phyloP scores from a whole-genome alignment of 2,329 filamentous ascomycete genomes.

The Emmonsiellopsis sp. region DNA sequence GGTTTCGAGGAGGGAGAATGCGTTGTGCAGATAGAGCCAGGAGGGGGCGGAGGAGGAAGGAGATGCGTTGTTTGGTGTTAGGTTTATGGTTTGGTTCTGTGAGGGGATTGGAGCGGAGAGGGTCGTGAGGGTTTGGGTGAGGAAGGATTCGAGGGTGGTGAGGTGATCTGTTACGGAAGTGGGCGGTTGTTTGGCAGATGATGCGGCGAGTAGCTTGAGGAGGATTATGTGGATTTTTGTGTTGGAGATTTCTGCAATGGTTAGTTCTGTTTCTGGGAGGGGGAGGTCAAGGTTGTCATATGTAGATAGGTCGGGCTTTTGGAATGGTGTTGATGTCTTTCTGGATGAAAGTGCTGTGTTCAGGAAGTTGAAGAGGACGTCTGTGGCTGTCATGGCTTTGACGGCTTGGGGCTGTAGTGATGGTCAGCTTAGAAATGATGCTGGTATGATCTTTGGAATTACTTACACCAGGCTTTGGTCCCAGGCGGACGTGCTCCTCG shows the following conservation, averaged over 20 bases:
- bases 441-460: not conserved
- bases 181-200: not conserved
- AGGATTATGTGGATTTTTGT: slow-evolving; percentile 25
- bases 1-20: slow-evolving; percentile 32
- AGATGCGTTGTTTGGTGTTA: slow-evolving; percentile 12
- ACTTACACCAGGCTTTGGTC: slow-evolving; percentile 30
- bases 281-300: slow-evolving; percentile 6
- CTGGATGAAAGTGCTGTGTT: slow-evolving; percentile 12
- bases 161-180: slow-evolving; percentile 1
- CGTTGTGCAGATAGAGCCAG: slow-evolving; percentile 34
- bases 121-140: slow-evolving; percentile 5
- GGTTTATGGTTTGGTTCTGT: too few relatives aligned
- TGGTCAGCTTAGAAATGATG: slow-evolving; percentile 13
- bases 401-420: slow-evolving; percentile 26
- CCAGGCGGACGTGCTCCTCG: slow-evolving; percentile 30
- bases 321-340: not conserved
- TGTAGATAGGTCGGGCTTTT: not conserved
- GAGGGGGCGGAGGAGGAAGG: slow-evolving; percentile 24
- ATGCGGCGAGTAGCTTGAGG: slow-evolving; percentile 21
- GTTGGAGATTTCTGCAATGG: slow-evolving; percentile 25
- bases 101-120: slow-evolving; percentile 2
- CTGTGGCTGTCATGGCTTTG: slow-evolving; percentile 24
- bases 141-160: slow-evolving; percentile 8
- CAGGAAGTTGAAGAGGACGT: slow-evolving; percentile 27
- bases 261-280: slow-evolving; percentile 24